phyloP scores from a whole-genome alignment of 164 flowering plant genomes.

The Tetrastigma voinierianum region DNA sequence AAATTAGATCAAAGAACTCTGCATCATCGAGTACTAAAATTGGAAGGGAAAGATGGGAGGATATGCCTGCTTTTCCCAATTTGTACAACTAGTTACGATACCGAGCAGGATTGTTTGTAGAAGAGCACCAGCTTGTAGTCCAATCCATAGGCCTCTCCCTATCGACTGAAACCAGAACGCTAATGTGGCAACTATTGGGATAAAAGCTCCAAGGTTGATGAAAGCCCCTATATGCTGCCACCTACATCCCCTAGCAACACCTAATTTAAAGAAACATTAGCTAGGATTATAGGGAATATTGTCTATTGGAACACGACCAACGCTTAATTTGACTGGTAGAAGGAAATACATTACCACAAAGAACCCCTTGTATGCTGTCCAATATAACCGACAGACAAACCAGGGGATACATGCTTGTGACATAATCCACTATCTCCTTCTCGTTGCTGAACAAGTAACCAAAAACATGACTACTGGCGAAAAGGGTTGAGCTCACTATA shows the following conservation, averaged over 20 bases:
- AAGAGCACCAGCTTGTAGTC: slow-evolving; percentile 49
- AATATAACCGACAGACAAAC: slow-evolving; percentile 32
- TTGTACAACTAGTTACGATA: slow-evolving; percentile 44
- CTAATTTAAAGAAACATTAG: slow-evolving; percentile 24
- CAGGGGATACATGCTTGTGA: slow-evolving; percentile 40
- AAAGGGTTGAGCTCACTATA: slow-evolving; percentile 24
- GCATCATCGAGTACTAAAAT: background rate
- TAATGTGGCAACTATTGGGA: slow-evolving; percentile 53
- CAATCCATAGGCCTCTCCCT: slow-evolving; percentile 84
- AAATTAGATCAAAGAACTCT: too few species aligned
- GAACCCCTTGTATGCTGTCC: slow-evolving; percentile 43
- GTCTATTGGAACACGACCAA: background rate
- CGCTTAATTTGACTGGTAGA: slow-evolving; percentile 1
- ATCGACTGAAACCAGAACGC: slow-evolving; percentile 42
- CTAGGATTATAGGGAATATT: background rate
- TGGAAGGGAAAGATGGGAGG: background rate
- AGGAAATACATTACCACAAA: slow-evolving; percentile 25
- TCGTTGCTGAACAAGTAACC: slow-evolving; percentile 41
- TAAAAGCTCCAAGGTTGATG: slow-evolving; percentile 64
- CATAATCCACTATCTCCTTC: slow-evolving; percentile 43
- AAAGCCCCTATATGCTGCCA: slow-evolving; percentile 83
- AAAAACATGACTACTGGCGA: slow-evolving; percentile 21
- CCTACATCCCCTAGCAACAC: slow-evolving; percentile 81
- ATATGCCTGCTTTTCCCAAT: slow-evolving; percentile 68
- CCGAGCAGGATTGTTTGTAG: slow-evolving; percentile 45